phyloP scores from a whole-genome alignment of 1,284 basidiomycete genomes.

The Fomitiporia mediterranea region DNA sequence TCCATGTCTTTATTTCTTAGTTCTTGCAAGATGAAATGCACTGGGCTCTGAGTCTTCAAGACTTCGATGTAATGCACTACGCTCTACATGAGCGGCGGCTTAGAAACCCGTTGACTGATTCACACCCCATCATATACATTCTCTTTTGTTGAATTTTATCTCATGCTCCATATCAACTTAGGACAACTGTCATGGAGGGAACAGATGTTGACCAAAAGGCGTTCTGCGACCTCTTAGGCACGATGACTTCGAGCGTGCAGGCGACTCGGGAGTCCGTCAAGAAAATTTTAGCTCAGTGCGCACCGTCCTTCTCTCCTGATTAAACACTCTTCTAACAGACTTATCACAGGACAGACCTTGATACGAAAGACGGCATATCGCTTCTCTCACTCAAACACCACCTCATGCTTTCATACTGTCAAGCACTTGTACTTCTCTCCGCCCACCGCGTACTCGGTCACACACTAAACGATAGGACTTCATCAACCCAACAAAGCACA shows the following conservation, averaged over 20 bases:
- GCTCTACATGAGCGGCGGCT: slow-evolving; percentile 68
- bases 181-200: slow-evolving; percentile 5
- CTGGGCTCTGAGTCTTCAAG: slow-evolving; percentile 73
- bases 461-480: slow-evolving; percentile 47
- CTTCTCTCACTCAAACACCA: slow-evolving; percentile 88
- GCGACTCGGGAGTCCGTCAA: slow-evolving; percentile 56
- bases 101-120: slow-evolving; percentile 88
- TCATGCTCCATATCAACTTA: background rate
- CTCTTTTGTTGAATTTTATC: background rate
- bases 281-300: slow-evolving; percentile 51
- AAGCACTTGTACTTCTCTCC: slow-evolving; percentile 76
- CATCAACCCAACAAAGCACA: slow-evolving; percentile 35
- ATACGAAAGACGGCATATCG: slow-evolving; percentile 81
- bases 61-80: slow-evolving; percentile 70
- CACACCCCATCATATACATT: slow-evolving; percentile 14
- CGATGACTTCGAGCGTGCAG: slow-evolving; percentile 58
- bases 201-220: slow-evolving; percentile 20
- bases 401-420: slow-evolving; percentile 82
- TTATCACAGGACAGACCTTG: slow-evolving; percentile 40
- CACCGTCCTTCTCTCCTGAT: slow-evolving; percentile 14
- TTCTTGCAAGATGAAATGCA: slow-evolving; percentile 66
- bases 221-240: slow-evolving; percentile 45
- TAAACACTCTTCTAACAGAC: background rate
- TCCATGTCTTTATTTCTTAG: background rate
- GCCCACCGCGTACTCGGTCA: slow-evolving; percentile 65